Evolutionary conservation across 1,139 yeast genomes (phyloP).

Genomic region (Hemisphaericaspora lyxosophila): DNA sequence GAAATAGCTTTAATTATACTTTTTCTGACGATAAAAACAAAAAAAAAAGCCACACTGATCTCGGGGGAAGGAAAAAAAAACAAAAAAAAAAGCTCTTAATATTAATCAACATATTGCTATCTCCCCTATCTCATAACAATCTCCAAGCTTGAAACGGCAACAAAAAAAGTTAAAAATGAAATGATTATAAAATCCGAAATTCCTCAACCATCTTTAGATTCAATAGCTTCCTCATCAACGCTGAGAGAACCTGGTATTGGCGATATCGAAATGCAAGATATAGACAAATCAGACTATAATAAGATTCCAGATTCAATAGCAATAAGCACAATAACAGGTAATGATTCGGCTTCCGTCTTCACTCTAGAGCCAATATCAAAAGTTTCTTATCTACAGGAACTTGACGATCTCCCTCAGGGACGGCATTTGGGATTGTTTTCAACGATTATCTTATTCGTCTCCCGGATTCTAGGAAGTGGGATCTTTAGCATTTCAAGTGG

Average conservation of each 20-base stretch:
- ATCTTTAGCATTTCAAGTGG: constrained; percentile 72
- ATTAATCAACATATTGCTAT: too few species aligned
- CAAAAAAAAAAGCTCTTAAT: too few species aligned
- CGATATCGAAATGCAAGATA: constrained; percentile 13
- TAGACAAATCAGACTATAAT: constrained; percentile 14
- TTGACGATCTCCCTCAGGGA: constrained; percentile 69
- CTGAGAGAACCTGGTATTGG: not conserved
- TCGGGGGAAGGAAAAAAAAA: too few species aligned
- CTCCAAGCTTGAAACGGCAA: too few species aligned
- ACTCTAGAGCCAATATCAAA: constrained; percentile 3
- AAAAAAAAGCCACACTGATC: too few species aligned
- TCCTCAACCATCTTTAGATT: not conserved
- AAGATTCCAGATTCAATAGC: constrained; percentile 9
- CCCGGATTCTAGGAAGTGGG: constrained; percentile 76
- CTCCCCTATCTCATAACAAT: too few species aligned
- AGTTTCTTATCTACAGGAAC: constrained; percentile 23
- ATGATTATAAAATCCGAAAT: too few species aligned
- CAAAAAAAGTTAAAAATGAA: too few species aligned
- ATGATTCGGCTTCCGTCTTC: not conserved
- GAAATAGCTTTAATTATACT: too few species aligned
- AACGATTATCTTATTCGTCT: constrained; percentile 60
- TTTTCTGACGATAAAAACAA: too few species aligned
- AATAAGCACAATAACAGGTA: not conserved
- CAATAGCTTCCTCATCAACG: not conserved
- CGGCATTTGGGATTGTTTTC: constrained; percentile 70